These are phyloP conservation scores for Phaeosphaeriaceae sp. DNA, from an alignment of 2,329 filamentous ascomycete genomes.

Conservation along the genomic window DNA sequence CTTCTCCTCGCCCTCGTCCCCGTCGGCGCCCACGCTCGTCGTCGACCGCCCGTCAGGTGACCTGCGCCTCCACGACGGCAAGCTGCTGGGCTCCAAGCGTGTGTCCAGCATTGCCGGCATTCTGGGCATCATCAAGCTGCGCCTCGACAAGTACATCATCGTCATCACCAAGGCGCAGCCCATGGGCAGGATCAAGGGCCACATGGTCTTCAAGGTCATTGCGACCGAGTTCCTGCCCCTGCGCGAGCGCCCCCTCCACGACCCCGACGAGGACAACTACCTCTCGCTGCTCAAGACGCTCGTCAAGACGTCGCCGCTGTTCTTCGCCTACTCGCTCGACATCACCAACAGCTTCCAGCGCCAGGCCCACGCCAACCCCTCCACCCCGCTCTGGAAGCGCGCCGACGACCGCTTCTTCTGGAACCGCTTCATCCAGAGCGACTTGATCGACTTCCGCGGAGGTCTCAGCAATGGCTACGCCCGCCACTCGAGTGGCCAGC, in stretches of 20 bases:
- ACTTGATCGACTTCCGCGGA: constrained; percentile 87
- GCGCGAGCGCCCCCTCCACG: constrained; percentile 88
- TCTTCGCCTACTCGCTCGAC: constrained; percentile 97
- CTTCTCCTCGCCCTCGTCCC: constrained; percentile 94
- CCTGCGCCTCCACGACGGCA: constrained; percentile 81
- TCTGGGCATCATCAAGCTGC: constrained; percentile 89
- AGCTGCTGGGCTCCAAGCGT: constrained; percentile 76
- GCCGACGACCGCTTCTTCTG: constrained; percentile 99
- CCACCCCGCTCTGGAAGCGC: constrained; percentile 83
- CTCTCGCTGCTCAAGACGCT: constrained; percentile 80
- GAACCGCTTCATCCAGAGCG: constrained; percentile 91
- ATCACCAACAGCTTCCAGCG: constrained; percentile 97
- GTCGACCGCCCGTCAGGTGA: constrained; percentile 93
- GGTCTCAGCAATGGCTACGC: constrained; percentile 58
- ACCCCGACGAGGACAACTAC: constrained; percentile 94
- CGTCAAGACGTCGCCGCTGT: constrained; percentile 86
- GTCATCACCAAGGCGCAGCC: constrained; percentile 93
- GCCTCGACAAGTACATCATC: constrained; percentile 96
- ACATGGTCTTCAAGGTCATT: constrained; percentile 94
- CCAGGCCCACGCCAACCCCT: constrained; percentile 77
- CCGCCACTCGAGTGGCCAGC: constrained; percentile 70
- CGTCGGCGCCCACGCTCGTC: constrained; percentile 84
- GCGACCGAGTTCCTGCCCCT: constrained; percentile 92
- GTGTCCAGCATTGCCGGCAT: constrained; percentile 96
- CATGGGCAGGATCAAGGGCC: constrained; percentile 88